Base-by-base conservation (phyloP, 306 rosid genomes). In the Trifolium fragiferum region DNA sequence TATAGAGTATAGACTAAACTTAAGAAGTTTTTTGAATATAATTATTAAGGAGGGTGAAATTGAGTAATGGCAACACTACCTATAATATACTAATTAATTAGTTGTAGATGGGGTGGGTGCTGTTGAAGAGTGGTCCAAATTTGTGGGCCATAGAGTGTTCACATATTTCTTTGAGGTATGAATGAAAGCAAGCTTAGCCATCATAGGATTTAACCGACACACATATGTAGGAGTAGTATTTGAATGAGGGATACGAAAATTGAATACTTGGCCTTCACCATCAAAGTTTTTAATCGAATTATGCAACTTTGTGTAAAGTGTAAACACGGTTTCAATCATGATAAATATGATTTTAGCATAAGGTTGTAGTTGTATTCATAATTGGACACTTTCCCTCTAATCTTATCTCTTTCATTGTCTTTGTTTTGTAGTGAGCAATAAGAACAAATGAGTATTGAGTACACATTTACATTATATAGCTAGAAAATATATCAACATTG, bases 141-240 rank as follows among this genome's bases (percentile, higher is more conserved):
- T 35, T 76, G 84, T 80, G 77, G 80, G 78, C 73, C 77, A 74
- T 2, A 21, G 7, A 65, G 55, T 19, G 59, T 46, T 19, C 44
- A 13, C 20, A 60, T 74, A 25, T 60, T 76, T 30, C 70, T 67
- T 72, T 16, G 5, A 47, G 20, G 18, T 6, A 32, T 30, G 20
- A 27, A 15, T 25, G 16, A 19, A 5, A 30, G 72, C 50, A 79
- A 59, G 79, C 69, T 72, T 73, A 16, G 30, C 33, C 35, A 57
- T 57, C 76, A 51, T 51, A 18, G 25, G 25, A 16, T 51, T 53
- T 19, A 53, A 53, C 59, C 59, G 59, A 53, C 59, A 10, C 44
- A 37, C 1, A 7, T 33, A 5, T 37, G 7, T 7, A 37, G 2
- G 40, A 37, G 40, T 11, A 41, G 0, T 11, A 10, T 43, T 43